These are phyloP conservation scores for Schwanniomyces yamadae DNA, from an alignment of 805 yeast species.

Conservation along the genomic window DNA sequence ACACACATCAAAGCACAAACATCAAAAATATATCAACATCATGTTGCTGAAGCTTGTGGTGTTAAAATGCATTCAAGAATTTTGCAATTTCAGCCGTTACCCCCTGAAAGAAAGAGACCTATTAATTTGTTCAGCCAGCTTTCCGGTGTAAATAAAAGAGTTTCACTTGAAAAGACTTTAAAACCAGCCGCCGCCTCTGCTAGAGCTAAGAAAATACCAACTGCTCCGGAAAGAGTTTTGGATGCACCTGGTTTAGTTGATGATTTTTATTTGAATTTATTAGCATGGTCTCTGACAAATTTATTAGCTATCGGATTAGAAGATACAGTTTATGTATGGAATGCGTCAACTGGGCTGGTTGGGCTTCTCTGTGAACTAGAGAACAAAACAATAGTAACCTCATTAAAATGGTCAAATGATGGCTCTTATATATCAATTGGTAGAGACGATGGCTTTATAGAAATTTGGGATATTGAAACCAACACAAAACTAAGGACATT, in stretches of 20 bases:
- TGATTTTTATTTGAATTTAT: constrained; percentile 83
- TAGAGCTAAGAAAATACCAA: constrained; percentile 73
- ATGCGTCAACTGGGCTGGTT: constrained; percentile 80
- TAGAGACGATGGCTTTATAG: constrained; percentile 75
- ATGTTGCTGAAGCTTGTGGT: constrained; percentile 95
- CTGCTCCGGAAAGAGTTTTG: constrained; percentile 86
- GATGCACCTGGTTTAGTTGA: constrained; percentile 96
- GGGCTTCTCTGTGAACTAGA: constrained; percentile 58
- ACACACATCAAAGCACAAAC: constrained; percentile 57
- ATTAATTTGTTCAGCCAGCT: constrained; percentile 31
- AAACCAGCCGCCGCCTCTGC: constrained; percentile 58
- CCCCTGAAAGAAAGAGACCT: constrained; percentile 60
- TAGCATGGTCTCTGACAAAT: constrained; percentile 85
- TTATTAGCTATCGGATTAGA: constrained; percentile 86
- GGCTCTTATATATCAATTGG: constrained; percentile 86
- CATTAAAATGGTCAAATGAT: constrained; percentile 89
- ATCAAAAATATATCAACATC: constrained; percentile 61
- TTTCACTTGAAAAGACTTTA: constrained; percentile 27
- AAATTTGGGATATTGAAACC: constrained; percentile 91
- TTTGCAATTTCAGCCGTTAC: constrained; percentile 79
- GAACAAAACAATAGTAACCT: constrained; percentile 53
- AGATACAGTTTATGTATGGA: constrained; percentile 85
- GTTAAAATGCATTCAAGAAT: constrained; percentile 78
- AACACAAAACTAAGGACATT: constrained; percentile 74
- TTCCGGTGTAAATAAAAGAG: constrained; percentile 14